Evolutionary conservation across 352 stramenopile genomes (phyloP), one percentile per base, ranked within the genome.

Genomic region (Phytophthora palmivora): DNA sequence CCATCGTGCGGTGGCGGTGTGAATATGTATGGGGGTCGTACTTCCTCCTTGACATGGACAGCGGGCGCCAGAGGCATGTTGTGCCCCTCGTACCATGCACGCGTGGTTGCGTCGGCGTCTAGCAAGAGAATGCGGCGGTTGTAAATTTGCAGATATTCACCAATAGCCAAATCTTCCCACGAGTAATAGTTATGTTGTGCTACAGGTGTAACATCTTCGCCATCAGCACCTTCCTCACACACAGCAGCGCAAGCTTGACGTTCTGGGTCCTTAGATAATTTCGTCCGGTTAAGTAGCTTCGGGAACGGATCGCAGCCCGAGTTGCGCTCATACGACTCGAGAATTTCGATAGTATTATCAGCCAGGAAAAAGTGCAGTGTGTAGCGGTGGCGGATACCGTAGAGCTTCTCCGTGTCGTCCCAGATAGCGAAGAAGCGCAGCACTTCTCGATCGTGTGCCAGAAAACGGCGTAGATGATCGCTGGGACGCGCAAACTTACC

Each of bases 281-380:
- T 92, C 18, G 79, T 70, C 58, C 92, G 83, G 69, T 97, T 97
- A 0, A 98, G 74, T 15, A 97, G 74, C 68, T 97, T 98, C 2
- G 90, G 84, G 67, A 98, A 97, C 44, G 80, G 80, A 38, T 97
- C 92, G 37, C 85, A 91, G 34, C 92, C 91, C 11, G 92, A 95
- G 66, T 98, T 98, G 51, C 91, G 90, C 8, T 94, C 83, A 57
- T 96, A 91, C 11, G 85, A 82, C 56, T 96, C 88, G 50, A 97
- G 77, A 44, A 98, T 96, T 72, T 98, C 92, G 63, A 98, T 85
- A 5, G 94, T 98, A 58, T 97, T 93, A 73, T 98, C 93, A 0
- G 90, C 81, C 15, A 98, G 63, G 71, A 97, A 97, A 73, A 95
- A 98, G 63, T 97, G 88, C 19, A 98, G 64, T 42, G 89, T 96